phyloP scores from a whole-genome alignment of 805 yeast species.

The Candida rishiriensis region DNA sequence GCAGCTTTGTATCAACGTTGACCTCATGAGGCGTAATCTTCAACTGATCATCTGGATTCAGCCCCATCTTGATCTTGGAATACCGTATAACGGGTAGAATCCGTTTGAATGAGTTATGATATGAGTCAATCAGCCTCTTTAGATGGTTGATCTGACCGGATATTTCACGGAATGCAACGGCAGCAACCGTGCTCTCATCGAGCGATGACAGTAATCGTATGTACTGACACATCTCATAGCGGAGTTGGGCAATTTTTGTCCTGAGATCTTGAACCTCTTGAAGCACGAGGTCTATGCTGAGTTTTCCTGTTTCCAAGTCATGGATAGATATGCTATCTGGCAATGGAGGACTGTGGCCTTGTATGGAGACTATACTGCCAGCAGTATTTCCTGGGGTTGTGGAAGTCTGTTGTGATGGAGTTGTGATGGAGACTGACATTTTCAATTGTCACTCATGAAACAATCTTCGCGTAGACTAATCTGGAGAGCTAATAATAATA shows the following conservation, averaged over 20 bases:
- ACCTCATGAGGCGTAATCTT: constrained; percentile 22
- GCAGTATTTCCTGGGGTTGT: constrained; percentile 12
- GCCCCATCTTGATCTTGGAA: constrained; percentile 46
- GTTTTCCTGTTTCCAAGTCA: constrained; percentile 38
- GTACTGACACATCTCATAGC: constrained; percentile 37
- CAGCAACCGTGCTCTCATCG: constrained; percentile 41
- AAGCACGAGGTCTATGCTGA: constrained; percentile 31
- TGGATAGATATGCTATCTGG: constrained; percentile 28
- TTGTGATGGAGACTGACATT: neutral
- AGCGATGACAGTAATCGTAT: constrained; percentile 35
- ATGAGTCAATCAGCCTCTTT: constrained; percentile 37
- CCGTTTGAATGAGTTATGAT: constrained; percentile 40
- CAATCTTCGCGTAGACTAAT: too few relatives aligned
- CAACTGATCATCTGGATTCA: constrained; percentile 44
- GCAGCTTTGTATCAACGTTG: constrained; percentile 17
- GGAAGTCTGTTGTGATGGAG: constrained; percentile 1
- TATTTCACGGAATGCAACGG: constrained; percentile 35
- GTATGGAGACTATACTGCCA: neutral
- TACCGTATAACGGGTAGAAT: constrained; percentile 47
- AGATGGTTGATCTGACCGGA: constrained; percentile 33
- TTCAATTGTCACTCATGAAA: constrained; percentile 10
- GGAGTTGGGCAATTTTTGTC: constrained; percentile 26
- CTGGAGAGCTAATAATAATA: too few relatives aligned
- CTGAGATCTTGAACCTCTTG: constrained; percentile 34
- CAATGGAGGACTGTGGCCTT: constrained; percentile 5